Conservation (phyloP, 2,329 filamentous ascomycete species). For the Microsporum ferrugineum region DNA sequence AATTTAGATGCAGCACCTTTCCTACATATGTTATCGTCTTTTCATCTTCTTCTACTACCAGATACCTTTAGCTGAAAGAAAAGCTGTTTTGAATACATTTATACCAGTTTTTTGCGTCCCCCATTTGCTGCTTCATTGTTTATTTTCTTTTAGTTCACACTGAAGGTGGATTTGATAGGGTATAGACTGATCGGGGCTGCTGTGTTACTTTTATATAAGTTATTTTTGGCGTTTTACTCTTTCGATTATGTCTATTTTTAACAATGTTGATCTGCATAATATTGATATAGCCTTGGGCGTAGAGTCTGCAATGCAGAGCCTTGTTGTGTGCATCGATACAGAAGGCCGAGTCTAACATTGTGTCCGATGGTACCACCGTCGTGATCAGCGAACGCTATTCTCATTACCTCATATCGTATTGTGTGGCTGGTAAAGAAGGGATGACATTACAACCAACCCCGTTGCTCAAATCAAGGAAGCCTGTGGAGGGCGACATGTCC, state of each 20-base stretch:
- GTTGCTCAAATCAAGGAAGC: too few species aligned
- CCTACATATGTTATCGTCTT: not conserved
- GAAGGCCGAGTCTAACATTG: too few species aligned
- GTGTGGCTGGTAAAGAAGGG: too few species aligned
- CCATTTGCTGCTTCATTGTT: not conserved
- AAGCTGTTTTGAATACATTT: not conserved
- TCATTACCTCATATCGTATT: too few species aligned
- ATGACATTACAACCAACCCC: too few species aligned
- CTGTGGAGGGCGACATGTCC: not conserved
- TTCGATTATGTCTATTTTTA: not conserved
- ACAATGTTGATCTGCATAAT: not conserved
- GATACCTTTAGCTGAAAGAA: not conserved
- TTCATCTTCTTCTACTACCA: not conserved
- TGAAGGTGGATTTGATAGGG: not conserved
- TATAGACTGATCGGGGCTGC: not conserved
- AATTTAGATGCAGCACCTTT: not conserved
- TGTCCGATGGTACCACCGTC: too few species aligned
- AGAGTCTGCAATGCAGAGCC: not conserved
- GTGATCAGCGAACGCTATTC: too few species aligned
- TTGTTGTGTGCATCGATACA: not conserved
- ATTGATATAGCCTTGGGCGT: not conserved
- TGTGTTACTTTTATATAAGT: not conserved
- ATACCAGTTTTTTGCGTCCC: not conserved
- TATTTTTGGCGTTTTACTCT: not conserved
- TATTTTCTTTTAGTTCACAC: not conserved